Evolutionary conservation across 441 rosid species (phyloP), one percentile per base, ranked within the genome.

Genomic region (Pelargonium citronellum): DNA sequence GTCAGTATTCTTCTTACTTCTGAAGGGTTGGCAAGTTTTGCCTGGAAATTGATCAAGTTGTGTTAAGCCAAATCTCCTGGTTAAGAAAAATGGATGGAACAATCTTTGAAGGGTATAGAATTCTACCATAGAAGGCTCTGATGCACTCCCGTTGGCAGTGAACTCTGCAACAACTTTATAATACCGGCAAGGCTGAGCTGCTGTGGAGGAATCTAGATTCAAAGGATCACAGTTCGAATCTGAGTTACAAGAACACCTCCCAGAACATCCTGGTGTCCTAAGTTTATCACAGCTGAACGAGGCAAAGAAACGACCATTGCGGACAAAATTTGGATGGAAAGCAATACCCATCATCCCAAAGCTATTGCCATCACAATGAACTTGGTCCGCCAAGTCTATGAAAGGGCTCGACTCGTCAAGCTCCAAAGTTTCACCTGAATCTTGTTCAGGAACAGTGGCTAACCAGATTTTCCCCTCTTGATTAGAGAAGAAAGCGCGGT

Each of bases 1-100:
- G 92, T 83, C 63, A 87, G 77, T 71, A 82, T 89, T 74, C 87
- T 81, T 76, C 87, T 83, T 43, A 87, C 89, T 77, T 85, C 89
- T 66, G 69, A 67, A 0, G 84, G 83, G 60, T 75, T 65, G 30
- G 80, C 86, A 12, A 8, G 69, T 68, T 65, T 80, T 44, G 74
- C 82, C 90, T 82, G 67, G 5, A 39, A 65, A 44, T 37, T 16
- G 34, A 22, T 51, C 43, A 22, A 49, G 7, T n/a, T 37, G 0
- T 16, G 19, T 64, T 34, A 0, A 63, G 13, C 22, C 24, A 61
- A 64, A 30, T 22, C 60, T 63, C n/a, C 46, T 58, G 22, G 64
- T 8, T 51, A 51, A 51, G 7, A 58, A 46, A 10, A 67, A 17
- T 66, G 58, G 46, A 6, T 17, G n/a, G 69, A 44, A 43, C n/a